These are phyloP conservation scores for Ganoderma sinense DNA, from an alignment of 1,284 basidiomycete genomes.

Conservation along the genomic window DNA sequence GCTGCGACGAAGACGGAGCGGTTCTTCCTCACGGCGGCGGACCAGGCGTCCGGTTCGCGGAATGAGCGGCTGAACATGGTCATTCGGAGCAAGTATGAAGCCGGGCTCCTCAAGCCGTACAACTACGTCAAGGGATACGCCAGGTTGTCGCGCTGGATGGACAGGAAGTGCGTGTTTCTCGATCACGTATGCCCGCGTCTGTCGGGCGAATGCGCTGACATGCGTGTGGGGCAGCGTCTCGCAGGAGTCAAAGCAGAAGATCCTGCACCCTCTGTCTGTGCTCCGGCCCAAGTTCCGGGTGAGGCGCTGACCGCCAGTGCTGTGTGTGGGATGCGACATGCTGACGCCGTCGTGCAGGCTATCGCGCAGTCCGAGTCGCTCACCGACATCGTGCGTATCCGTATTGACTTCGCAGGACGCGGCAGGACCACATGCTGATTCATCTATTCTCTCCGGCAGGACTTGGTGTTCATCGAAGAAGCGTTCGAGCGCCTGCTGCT, in stretches of 20 bases:
- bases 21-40: slow-evolving; percentile 94
- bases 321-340: slow-evolving; percentile 19
- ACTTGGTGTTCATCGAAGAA: slow-evolving; percentile 98
- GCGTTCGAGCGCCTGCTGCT: slow-evolving; percentile 95
- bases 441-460: slow-evolving; percentile 48
- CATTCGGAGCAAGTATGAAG: slow-evolving; percentile 97
- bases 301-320: slow-evolving; percentile 31
- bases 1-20: slow-evolving; percentile 83
- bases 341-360: slow-evolving; percentile 54
- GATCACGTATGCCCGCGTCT: background rate
- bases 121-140: slow-evolving; percentile 97
- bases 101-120: slow-evolving; percentile 93
- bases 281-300: slow-evolving; percentile 94
- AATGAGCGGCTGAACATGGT: slow-evolving; percentile 92
- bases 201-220: background rate
- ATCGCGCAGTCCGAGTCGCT: slow-evolving; percentile 83
- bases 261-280: slow-evolving; percentile 88
- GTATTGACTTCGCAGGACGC: background rate
- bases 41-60: slow-evolving; percentile 91
- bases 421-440: slow-evolving; percentile 19
- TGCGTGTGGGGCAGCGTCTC: slow-evolving; percentile 64
- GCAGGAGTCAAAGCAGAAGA: slow-evolving; percentile 90
- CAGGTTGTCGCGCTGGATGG: slow-evolving; percentile 93
- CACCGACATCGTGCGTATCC: slow-evolving; percentile 76
- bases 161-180: slow-evolving; percentile 70